These are phyloP conservation scores for Eucalyptus curtisii DNA, from an alignment of 345 rosid genomes.

Conservation along the genomic window DNA sequence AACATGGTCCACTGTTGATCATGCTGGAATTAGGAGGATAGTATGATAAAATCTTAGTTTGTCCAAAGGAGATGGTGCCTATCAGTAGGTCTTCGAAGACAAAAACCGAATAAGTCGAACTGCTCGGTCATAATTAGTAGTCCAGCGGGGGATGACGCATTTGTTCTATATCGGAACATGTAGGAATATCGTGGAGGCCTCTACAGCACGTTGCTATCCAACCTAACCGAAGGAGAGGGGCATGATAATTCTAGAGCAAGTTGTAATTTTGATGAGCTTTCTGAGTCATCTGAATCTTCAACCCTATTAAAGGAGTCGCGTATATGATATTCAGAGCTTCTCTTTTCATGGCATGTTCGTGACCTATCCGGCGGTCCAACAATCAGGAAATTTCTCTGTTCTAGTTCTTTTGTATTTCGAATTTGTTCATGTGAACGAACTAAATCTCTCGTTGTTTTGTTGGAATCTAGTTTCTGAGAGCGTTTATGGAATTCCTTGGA, in stretches of 20 bases:
- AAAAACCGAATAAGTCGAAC: neutral
- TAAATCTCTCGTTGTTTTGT: no score
- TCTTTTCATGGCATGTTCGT: neutral
- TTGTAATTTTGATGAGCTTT: neutral
- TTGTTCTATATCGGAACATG: neutral
- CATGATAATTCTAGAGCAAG: neutral
- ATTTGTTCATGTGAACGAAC: neutral
- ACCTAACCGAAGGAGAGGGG: neutral
- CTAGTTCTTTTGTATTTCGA: neutral
- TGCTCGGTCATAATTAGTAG: neutral
- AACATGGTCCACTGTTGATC: neutral
- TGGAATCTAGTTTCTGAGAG: neutral
- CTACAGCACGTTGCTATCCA: neutral
- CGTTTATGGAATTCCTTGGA: neutral
- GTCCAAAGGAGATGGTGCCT: neutral
- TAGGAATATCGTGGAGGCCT: neutral
- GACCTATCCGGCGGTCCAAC: neutral
- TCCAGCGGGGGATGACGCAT: neutral
- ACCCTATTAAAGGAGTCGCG: neutral
- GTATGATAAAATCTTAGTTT: neutral
- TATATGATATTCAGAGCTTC: no score
- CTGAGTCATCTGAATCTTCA: neutral
- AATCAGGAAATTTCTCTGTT: neutral
- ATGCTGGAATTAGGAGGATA: neutral
- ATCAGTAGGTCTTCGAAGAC: neutral